Evolutionary conservation across 352 stramenopile genomes (phyloP).

Genomic region (Achlya hypogyna): DNA sequence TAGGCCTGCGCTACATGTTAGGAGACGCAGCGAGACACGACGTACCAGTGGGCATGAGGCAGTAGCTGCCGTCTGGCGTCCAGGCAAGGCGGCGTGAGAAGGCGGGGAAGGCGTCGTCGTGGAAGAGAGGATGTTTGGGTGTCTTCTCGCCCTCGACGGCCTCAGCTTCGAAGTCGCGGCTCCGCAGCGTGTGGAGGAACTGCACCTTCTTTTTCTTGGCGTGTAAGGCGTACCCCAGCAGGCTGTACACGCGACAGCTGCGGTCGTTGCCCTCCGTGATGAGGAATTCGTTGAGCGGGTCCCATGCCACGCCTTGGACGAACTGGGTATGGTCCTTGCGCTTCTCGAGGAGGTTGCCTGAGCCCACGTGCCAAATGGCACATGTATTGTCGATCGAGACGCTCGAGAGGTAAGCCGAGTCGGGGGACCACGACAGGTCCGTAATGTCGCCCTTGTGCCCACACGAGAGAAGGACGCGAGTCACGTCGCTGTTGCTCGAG

Average conservation of each 20-base stretch:
- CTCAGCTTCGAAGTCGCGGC: conserved; percentile 40
- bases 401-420: conserved; percentile 86
- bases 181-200: conserved; percentile 70
- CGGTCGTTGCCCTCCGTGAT: conserved; percentile 92
- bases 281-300: conserved; percentile 91
- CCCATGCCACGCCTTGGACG: conserved; percentile 93
- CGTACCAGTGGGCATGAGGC: conserved; percentile 82
- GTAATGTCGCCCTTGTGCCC: conserved; percentile 88
- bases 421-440: conserved; percentile 86
- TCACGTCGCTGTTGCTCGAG: conserved; percentile 69
- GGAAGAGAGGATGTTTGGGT: conserved; percentile 83
- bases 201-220: conserved; percentile 78
- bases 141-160: conserved; percentile 1
- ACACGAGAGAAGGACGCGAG: conserved; percentile 57
- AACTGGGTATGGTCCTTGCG: conserved; percentile 93
- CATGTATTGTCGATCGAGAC: conserved; percentile 90
- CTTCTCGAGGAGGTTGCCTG: conserved; percentile 64
- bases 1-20: conserved; percentile 23
- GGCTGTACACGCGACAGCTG: conserved; percentile 88
- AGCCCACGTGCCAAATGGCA: conserved; percentile 82
- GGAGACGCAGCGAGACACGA: conserved; percentile 24
- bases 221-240: conserved; percentile 49
- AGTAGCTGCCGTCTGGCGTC: conserved; percentile 89
- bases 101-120: conserved; percentile 90
- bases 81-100: conserved; percentile 90